Conservation (phyloP, 176 grass and related monocot species). For the Carex kokanica region DNA sequence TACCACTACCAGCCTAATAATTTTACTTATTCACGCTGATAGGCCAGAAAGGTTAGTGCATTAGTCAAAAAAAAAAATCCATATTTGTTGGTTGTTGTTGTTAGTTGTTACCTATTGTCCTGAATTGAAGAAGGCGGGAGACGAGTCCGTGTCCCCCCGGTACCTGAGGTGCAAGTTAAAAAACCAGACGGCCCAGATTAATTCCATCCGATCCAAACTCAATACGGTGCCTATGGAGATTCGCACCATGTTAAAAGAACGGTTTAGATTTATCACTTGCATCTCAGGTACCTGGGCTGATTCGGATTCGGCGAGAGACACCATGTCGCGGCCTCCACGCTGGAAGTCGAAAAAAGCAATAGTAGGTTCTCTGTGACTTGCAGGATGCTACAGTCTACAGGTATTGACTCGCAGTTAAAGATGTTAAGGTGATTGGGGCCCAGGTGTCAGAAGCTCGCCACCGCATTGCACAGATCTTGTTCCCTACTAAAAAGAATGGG, state of each 20-base stretch:
- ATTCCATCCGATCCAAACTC: no score
- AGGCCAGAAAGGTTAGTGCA: not conserved
- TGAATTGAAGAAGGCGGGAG: not conserved
- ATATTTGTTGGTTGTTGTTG: not conserved
- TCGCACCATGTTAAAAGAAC: no score
- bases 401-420: not conserved
- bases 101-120: not conserved
- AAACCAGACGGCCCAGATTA: no score
- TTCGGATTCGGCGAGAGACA: not conserved
- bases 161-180: no score
- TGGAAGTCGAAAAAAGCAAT: not conserved
- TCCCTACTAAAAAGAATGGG: not conserved
- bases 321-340: not conserved
- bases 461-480: not conserved
- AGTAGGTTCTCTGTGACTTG: not conserved
- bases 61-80: not conserved
- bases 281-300: no score
- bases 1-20: not conserved
- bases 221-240: no score
- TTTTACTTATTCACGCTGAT: not conserved
- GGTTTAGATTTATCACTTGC: no score
- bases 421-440: not conserved
- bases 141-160: not conserved
- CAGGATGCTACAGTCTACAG: not conserved
- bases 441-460: not conserved